phyloP scores from a whole-genome alignment of 768 basidiomycete genomes.

The Tricholoma matsutake region DNA sequence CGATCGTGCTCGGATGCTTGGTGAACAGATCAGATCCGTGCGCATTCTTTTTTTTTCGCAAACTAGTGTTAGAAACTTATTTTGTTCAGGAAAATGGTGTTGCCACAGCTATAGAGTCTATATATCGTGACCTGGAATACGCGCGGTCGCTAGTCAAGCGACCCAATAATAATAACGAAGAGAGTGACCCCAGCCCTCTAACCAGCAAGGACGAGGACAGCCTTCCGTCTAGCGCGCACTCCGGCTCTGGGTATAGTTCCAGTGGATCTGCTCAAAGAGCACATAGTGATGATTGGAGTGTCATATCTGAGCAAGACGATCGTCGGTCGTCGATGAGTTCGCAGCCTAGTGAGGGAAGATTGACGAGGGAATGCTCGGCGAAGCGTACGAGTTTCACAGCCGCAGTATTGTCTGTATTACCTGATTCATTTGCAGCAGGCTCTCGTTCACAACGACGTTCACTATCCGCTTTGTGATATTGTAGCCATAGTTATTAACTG shows the following conservation, averaged over 20 bases:
- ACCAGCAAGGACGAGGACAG: conserved; percentile 32
- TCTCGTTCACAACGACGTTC: conserved; percentile 41
- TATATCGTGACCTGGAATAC: conserved; percentile 96
- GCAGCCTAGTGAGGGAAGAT: conserved; percentile 30
- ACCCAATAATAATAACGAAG: conserved; percentile 30
- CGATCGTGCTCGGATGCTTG: conserved; percentile 76
- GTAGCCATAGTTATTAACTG: conserved; percentile 3
- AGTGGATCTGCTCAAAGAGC: conserved; percentile 49
- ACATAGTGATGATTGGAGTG: conserved; percentile 84
- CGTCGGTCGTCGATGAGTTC: conserved; percentile 54
- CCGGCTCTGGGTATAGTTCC: conserved; percentile 53
- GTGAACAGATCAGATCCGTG: conserved; percentile 85
- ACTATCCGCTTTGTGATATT: conserved; percentile 28
- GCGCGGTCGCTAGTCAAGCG: conserved; percentile 84
- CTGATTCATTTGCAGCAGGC: conserved; percentile 45
- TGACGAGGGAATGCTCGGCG: conserved; percentile 31
- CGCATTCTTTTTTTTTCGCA: conserved; percentile 14
- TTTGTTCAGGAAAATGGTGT: conserved; percentile 86
- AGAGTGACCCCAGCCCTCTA: conserved; percentile 34
- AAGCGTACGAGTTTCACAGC: conserved; percentile 65
- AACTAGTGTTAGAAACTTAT: conserved; percentile 5
- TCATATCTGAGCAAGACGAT: conserved; percentile 77
- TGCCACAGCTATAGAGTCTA: conserved; percentile 86
- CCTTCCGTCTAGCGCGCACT: conserved; percentile 30
- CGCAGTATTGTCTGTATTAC: conserved; percentile 59